Base-by-base conservation (phyloP, 164 flowering plant species). In the Magnolia kwangsiensis region DNA sequence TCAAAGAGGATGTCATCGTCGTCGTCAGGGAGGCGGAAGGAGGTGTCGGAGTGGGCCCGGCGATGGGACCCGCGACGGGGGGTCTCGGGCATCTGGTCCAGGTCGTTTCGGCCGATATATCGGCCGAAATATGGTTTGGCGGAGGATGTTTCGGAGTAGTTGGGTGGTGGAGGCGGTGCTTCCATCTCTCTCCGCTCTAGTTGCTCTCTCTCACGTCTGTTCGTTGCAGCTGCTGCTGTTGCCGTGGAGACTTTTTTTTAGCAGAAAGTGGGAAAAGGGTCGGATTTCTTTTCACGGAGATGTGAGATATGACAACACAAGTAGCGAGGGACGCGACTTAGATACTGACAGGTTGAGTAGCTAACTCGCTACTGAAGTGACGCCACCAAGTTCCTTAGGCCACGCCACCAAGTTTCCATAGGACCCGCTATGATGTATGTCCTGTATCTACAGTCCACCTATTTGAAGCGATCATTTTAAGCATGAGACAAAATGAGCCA, bases 21-120 rank as follows among this genome's bases (percentile, higher is more conserved):
- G 78, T 91, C 96, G 78, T 79, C 83, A 11, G 90, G 84, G 75
- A 89, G 83, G 8, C 92, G 90, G 86, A 90, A 90, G 66, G 86
- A 80, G 74, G 92, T 90, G 64, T 93, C 97, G 51, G 97, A 92
- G 69, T 86, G 95, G 59, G 97, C 88, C 71, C 97, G 90, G 83
- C 91, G 98, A 80, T 86, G 90, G 71, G 89, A 63, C 18, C 82
- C 84, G 1, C 90, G 87, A 18, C 78, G 83, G 0, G 92, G 95
- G 29, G 90, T 81, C 10, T 87, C 92, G 16, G 95, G 82, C 96
- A 93, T 90, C 79, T 82, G 87, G 37, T 87, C 92, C 29, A 90
- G 75, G 71, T 87, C 92, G 14, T 79, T 73, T 74, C 82, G 65
- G 61, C 67, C 71, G 21, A 68, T 58, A 70, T 49, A 80, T 7